These are phyloP conservation scores for Neonectria magnoliae DNA, from an alignment of 2,329 filamentous ascomycete genomes.

Conservation along the genomic window DNA sequence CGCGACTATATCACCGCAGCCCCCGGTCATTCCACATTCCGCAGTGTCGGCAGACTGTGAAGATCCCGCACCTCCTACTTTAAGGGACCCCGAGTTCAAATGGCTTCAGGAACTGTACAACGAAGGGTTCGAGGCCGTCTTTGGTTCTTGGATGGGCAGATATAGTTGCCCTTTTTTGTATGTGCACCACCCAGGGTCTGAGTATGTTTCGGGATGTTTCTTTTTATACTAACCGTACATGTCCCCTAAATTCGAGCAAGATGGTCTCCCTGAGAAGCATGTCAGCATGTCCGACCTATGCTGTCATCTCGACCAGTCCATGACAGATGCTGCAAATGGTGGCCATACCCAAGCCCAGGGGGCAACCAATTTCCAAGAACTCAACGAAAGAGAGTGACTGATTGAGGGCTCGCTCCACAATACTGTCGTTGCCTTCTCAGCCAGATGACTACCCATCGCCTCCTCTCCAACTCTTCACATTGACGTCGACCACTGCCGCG, in stretches of 20 bases:
- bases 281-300: slow-evolving; percentile 46
- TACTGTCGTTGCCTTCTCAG: slow-evolving; percentile 43
- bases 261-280: slow-evolving; percentile 41
- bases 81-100: slow-evolving; percentile 25
- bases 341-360: neutral
- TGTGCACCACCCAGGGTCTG: slow-evolving; percentile 21
- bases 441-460: slow-evolving; percentile 44
- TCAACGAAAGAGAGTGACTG: slow-evolving; percentile 30
- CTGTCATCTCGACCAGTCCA: slow-evolving; percentile 47
- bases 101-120: slow-evolving; percentile 47
- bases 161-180: slow-evolving; percentile 55
- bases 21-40: neutral
- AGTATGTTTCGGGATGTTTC: neutral
- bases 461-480: slow-evolving; percentile 19
- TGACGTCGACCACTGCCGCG: slow-evolving; percentile 21
- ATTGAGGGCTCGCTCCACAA: slow-evolving; percentile 42
- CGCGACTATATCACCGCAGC: neutral
- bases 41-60: neutral
- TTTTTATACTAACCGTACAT: slow-evolving; percentile 4
- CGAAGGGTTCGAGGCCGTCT: slow-evolving; percentile 51
- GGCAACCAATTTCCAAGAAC: slow-evolving; percentile 14
- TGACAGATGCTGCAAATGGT: slow-evolving; percentile 41
- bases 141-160: slow-evolving; percentile 55
- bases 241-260: slow-evolving; percentile 36
- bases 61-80: slow-evolving; percentile 3